Evolutionary conservation across 345 rosid species (phyloP).

Genomic region (Brassica napus): DNA sequence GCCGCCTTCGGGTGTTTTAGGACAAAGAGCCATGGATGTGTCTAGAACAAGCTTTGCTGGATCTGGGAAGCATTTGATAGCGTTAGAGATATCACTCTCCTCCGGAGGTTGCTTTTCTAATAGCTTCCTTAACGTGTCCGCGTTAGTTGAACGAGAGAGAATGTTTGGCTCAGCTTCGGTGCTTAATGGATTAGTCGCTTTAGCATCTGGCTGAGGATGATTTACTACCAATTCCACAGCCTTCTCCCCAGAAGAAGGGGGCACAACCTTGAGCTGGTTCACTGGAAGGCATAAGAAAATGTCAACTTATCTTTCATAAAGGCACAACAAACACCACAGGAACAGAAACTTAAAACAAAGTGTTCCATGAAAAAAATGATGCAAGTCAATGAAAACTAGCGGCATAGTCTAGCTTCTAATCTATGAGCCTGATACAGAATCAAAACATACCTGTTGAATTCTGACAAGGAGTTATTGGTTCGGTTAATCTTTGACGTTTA

Average conservation of each 20-base stretch:
- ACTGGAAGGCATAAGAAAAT: slow-evolving; percentile 16
- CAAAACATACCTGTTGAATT: slow-evolving; percentile 28
- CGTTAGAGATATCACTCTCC: slow-evolving; percentile 30
- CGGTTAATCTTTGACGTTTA: slow-evolving; percentile 21
- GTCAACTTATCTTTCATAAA: not conserved
- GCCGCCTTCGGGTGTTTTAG: slow-evolving; percentile 14
- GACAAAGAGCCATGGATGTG: slow-evolving; percentile 32
- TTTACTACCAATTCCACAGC: not conserved
- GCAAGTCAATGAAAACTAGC: not conserved
- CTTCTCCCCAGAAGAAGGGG: slow-evolving; percentile 5
- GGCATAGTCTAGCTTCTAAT: not conserved
- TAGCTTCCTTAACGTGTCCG: slow-evolving; percentile 23
- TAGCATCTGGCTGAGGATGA: slow-evolving; percentile 10
- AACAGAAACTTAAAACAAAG: not conserved
- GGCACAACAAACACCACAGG: not conserved
- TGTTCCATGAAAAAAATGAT: not conserved
- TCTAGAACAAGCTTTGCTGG: slow-evolving; percentile 48
- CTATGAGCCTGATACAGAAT: slow-evolving; percentile 1
- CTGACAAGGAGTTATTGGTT: slow-evolving; percentile 13
- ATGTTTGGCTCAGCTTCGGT: slow-evolving; percentile 8
- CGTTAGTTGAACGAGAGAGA: slow-evolving; percentile 4
- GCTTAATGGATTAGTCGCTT: not conserved
- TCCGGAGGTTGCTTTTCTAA: slow-evolving; percentile 23
- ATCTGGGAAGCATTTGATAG: slow-evolving; percentile 39
- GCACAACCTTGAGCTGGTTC: not conserved